Percentiles rank a stretch among this genome's conserved stretches.
Conservation (phyloP, 768 basidiomycete species). For the Sutorius australiensis region DNA sequence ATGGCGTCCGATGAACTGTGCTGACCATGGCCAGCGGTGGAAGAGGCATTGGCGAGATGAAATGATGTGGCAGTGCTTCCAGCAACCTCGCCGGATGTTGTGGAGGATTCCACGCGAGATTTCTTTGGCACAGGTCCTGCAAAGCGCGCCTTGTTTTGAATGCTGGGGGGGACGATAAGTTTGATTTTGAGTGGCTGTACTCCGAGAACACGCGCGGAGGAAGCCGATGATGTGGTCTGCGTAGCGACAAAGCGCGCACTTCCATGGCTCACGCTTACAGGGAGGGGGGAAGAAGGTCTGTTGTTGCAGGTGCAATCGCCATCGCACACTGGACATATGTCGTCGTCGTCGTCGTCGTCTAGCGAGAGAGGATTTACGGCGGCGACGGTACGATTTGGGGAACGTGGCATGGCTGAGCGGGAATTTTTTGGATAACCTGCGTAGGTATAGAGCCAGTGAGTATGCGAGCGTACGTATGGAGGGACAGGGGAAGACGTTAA, state of each 20-base stretch:
- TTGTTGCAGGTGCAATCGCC: conserved; percentile 78
- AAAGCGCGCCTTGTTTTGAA: conserved; percentile 43
- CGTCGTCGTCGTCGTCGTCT: conserved; percentile 76
- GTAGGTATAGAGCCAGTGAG: conserved; percentile 16
- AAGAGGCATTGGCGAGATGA: conserved; percentile 15
- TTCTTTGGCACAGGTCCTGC: conserved; percentile 28
- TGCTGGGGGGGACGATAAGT: conserved; percentile 58
- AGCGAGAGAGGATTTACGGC: conserved; percentile 33
- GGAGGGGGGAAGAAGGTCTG: conserved; percentile 35
- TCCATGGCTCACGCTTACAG: conserved; percentile 31
- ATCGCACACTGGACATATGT: conserved; percentile 90
- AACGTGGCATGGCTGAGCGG: conserved; percentile 62
- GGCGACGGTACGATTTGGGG: conserved; percentile 66
- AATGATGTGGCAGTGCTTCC: conserved; percentile 16
- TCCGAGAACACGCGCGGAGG: conserved; percentile 29
- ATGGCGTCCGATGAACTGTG: conserved; percentile 11
- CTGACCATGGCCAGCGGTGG: conserved; percentile 29
- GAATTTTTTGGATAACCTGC: conserved; percentile 46
- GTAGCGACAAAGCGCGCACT: conserved; percentile 37
- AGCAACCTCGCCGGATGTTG: conserved; percentile 40
- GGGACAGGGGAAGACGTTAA: conserved; percentile 21
- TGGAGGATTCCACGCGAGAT: conserved; percentile 24
- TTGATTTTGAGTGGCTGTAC: conserved; percentile 61
- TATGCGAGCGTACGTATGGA: conserved; percentile 22
- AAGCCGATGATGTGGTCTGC: conserved; percentile 36